These are phyloP conservation scores for Tulasnella sp. DNA, from an alignment of 768 basidiomycete genomes.

Conservation along the genomic window DNA sequence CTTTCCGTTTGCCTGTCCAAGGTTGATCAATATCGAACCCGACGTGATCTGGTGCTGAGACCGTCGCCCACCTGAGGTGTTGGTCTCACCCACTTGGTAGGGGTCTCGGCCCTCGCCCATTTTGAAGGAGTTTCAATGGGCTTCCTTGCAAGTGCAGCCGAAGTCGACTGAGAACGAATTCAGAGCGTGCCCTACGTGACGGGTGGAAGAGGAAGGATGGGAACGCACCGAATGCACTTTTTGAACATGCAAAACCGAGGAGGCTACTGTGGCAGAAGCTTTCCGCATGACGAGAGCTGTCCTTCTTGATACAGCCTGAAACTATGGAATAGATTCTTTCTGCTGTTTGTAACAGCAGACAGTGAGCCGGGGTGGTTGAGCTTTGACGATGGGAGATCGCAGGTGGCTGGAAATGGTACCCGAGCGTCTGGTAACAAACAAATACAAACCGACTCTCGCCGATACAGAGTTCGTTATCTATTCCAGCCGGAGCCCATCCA, in stretches of 20 bases:
- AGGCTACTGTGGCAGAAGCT: background rate
- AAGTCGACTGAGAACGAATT: background rate
- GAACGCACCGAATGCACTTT: constrained; percentile 4
- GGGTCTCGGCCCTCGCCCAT: background rate
- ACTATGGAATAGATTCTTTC: background rate
- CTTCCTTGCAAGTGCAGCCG: background rate
- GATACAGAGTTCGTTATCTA: background rate
- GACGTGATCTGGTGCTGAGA: background rate
- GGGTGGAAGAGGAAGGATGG: background rate
- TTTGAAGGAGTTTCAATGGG: background rate
- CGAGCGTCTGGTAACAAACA: background rate
- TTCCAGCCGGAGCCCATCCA: background rate
- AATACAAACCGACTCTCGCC: background rate
- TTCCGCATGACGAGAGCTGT: background rate
- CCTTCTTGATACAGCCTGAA: background rate
- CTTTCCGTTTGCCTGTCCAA: background rate
- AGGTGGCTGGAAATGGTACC: background rate
- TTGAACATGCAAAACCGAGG: background rate
- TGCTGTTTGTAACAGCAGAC: background rate
- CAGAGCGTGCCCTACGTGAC: background rate
- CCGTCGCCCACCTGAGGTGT: background rate
- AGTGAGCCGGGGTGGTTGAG: background rate
- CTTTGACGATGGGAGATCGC: background rate
- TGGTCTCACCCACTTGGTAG: background rate
- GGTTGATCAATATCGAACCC: too few species aligned